Conservation (phyloP, 345 rosid genomes). For the Excoecaria agallocha region DNA sequence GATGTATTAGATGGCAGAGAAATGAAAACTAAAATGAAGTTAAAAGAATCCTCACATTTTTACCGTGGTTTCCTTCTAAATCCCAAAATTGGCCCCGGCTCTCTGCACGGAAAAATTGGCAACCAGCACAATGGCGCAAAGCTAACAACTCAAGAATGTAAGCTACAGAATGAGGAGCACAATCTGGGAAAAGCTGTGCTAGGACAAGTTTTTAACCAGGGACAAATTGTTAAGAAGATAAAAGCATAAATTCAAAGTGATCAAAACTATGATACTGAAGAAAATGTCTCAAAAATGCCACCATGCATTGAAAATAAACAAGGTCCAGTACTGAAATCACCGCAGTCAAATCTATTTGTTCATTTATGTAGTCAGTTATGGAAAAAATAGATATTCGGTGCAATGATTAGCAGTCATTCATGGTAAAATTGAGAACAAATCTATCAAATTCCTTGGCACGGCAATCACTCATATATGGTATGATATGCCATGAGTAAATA, state of each 20-base stretch:
- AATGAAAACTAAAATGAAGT: neutral
- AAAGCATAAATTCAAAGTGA: neutral
- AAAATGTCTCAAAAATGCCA: neutral
- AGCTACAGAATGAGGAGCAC: slow-evolving; percentile 83
- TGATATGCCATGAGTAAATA: neutral
- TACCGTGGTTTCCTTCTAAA: slow-evolving; percentile 70
- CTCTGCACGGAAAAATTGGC: slow-evolving; percentile 88
- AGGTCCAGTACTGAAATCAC: neutral
- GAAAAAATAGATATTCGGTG: neutral
- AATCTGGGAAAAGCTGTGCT: slow-evolving; percentile 87
- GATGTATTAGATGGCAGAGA: neutral
- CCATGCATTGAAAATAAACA: neutral
- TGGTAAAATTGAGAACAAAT: neutral
- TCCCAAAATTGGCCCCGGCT: slow-evolving; percentile 77
- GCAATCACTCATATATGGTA: neutral
- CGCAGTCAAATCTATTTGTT: neutral
- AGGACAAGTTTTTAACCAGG: neutral
- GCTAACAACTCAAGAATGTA: slow-evolving; percentile 79
- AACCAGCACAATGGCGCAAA: slow-evolving; percentile 78
- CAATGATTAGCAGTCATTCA: neutral
- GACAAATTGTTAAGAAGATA: neutral
- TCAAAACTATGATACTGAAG: neutral
- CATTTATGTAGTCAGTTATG: neutral
- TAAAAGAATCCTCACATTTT: slow-evolving; percentile 44
- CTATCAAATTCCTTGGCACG: neutral